A percentile compares a stretch with the other conserved stretches of the same genome.
Evolutionary conservation across 805 yeast genomes (phyloP).

Genomic region (Teunomyces kruisii): DNA sequence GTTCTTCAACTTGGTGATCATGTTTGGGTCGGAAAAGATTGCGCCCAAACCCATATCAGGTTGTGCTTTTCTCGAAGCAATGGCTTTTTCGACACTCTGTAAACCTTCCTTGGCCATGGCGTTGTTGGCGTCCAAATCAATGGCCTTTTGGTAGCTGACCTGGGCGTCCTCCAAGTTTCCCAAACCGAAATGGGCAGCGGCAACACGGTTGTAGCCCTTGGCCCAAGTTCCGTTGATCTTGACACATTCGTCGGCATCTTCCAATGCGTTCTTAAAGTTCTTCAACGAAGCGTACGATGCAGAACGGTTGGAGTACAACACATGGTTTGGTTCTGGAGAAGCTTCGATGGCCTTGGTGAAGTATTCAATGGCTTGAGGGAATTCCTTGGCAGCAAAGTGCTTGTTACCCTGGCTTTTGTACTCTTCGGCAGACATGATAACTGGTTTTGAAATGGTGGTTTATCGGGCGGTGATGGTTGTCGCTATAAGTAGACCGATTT

Average conservation of each 20-base stretch:
- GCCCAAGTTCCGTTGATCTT: slow-evolving; percentile 87
- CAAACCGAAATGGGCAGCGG: slow-evolving; percentile 89
- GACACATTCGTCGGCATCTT: slow-evolving; percentile 84
- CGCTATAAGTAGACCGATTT: slow-evolving; percentile 1
- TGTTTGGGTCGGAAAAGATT: slow-evolving; percentile 77
- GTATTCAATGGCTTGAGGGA: slow-evolving; percentile 69
- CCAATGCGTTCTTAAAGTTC: slow-evolving; percentile 69
- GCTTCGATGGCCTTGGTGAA: slow-evolving; percentile 88
- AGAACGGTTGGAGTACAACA: slow-evolving; percentile 89
- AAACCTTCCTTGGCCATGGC: slow-evolving; percentile 87
- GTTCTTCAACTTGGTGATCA: slow-evolving; percentile 68
- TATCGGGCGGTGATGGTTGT: neutral
- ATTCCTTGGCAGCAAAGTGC: slow-evolving; percentile 87
- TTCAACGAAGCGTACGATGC: slow-evolving; percentile 83
- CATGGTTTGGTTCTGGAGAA: slow-evolving; percentile 83
- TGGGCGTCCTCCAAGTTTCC: slow-evolving; percentile 77
- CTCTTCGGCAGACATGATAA: slow-evolving; percentile 63
- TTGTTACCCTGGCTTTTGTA: slow-evolving; percentile 91
- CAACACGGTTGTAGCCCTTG: slow-evolving; percentile 91
- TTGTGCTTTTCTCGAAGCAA: slow-evolving; percentile 47
- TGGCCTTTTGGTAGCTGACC: slow-evolving; percentile 69
- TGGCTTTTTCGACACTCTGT: slow-evolving; percentile 63
- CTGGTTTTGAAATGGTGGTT: neutral
- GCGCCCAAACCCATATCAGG: slow-evolving; percentile 78
- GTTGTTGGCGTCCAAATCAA: slow-evolving; percentile 77